phyloP scores from a whole-genome alignment of 2,329 filamentous ascomycete species.

The Fusarium miscanthi region DNA sequence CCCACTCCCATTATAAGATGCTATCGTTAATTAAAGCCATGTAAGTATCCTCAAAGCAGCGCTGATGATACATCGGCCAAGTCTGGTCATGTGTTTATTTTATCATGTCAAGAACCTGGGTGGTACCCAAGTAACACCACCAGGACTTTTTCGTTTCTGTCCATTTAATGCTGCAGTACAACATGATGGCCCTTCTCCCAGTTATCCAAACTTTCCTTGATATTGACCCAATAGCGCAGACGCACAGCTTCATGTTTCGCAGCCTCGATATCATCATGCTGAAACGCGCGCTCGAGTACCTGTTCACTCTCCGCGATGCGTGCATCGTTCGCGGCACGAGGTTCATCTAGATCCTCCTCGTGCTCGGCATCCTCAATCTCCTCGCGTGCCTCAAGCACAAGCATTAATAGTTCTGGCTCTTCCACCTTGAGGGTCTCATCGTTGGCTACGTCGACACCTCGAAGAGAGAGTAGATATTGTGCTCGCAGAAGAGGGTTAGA shows the following conservation, averaged over 20 bases:
- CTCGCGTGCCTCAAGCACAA: conserved; percentile 84
- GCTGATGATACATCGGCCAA: neutral
- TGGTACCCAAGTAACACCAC: neutral
- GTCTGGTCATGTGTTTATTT: neutral
- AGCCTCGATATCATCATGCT: conserved; percentile 69
- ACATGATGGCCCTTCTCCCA: conserved; percentile 83
- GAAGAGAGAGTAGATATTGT: conserved; percentile 84
- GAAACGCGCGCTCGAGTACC: conserved; percentile 73
- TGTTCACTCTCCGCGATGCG: conserved; percentile 73
- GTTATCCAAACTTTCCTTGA: conserved; percentile 80
- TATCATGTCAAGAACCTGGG: neutral
- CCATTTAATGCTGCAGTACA: conserved; percentile 62
- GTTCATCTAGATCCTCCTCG: conserved; percentile 70
- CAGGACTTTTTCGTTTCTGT: neutral
- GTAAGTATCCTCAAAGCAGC: neutral
- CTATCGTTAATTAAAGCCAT: neutral
- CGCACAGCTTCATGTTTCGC: conserved; percentile 80
- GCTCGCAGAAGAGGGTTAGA: conserved; percentile 81
- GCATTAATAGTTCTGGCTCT: conserved; percentile 76
- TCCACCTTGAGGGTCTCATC: conserved; percentile 81
- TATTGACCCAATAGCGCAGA: conserved; percentile 91
- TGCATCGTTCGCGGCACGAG: conserved; percentile 74
- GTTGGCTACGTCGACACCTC: conserved; percentile 80
- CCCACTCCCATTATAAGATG: neutral
- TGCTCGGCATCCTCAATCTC: conserved; percentile 75